These are phyloP conservation scores for Eimeria praecox DNA, from an alignment of 169 alveolate species.

Conservation along the genomic window DNA sequence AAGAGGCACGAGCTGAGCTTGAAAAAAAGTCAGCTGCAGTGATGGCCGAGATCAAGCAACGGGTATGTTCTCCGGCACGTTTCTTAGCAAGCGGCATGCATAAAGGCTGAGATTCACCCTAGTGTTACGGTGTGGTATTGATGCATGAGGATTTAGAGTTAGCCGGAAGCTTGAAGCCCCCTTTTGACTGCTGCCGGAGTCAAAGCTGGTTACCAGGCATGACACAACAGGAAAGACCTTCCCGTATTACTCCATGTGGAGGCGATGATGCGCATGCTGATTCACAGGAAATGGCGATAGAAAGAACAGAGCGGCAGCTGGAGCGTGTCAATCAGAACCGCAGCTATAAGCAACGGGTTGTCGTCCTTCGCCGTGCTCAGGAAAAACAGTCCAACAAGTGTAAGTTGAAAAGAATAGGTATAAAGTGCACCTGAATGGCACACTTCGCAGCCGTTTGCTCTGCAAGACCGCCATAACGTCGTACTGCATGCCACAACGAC, in stretches of 20 bases:
- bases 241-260: background rate
- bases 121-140: background rate
- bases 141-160: background rate
- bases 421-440: background rate
- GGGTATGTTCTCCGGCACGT: background rate
- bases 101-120: background rate
- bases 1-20: constrained; percentile 37
- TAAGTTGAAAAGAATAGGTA: background rate
- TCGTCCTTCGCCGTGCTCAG: constrained; percentile 56
- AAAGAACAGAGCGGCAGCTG: constrained; percentile 54
- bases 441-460: background rate
- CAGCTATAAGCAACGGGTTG: constrained; percentile 56
- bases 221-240: background rate
- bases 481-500: too few species aligned
- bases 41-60: constrained; percentile 38
- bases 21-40: constrained; percentile 36
- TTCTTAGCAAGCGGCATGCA: too few species aligned
- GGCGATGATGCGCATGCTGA: background rate
- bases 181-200: background rate
- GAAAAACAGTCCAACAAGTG: constrained; percentile 36
- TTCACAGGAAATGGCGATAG: constrained; percentile 48
- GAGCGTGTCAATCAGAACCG: constrained; percentile 58
- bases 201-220: background rate
- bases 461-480: background rate
- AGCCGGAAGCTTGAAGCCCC: background rate